Evolutionary conservation across 202 grass and related monocot species (phyloP).

Genomic region (Brachypodium distachyon): DNA sequence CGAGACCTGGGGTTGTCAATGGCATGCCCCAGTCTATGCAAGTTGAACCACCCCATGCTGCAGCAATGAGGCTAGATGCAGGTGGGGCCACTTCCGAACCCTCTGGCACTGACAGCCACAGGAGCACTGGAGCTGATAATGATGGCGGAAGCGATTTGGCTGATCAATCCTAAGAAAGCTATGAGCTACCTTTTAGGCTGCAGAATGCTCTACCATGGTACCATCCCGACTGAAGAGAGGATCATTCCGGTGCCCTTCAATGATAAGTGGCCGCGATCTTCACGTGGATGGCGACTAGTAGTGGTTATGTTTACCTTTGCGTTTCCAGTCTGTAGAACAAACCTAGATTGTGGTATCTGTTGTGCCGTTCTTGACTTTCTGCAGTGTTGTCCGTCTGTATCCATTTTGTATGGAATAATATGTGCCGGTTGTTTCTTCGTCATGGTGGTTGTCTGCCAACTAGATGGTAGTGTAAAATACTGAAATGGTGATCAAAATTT

Average conservation of each 20-base stretch:
- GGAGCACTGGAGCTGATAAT: conserved; percentile 55
- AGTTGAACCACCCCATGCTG: conserved; percentile 28
- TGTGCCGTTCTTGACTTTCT: not conserved
- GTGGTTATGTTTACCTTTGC: conserved; percentile 12
- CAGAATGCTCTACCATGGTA: conserved; percentile 33
- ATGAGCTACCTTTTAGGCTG: conserved; percentile 10
- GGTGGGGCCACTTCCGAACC: conserved; percentile 24
- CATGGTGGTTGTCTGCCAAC: not conserved
- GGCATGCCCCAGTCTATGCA: conserved; percentile 53
- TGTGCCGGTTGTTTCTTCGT: not conserved
- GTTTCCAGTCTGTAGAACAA: conserved; percentile 19
- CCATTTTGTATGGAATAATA: conserved; percentile 1
- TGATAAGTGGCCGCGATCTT: conserved; percentile 35
- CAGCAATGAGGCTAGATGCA: conserved; percentile 24
- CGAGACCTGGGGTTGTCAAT: conserved; percentile 48
- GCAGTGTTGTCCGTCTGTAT: conserved; percentile 2
- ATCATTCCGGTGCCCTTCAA: conserved; percentile 40
- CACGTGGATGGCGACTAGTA: conserved; percentile 21
- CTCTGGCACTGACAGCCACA: conserved; percentile 40
- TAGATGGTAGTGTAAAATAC: not conserved
- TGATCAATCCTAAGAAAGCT: not conserved
- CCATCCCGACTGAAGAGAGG: conserved; percentile 12
- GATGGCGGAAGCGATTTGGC: conserved; percentile 30
- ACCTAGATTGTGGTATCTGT: not conserved
- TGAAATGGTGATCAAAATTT: not conserved